These are phyloP conservation scores for Papilionanthe hybrid DNA, from an alignment of 116 monocot genomes.

Conservation along the genomic window DNA sequence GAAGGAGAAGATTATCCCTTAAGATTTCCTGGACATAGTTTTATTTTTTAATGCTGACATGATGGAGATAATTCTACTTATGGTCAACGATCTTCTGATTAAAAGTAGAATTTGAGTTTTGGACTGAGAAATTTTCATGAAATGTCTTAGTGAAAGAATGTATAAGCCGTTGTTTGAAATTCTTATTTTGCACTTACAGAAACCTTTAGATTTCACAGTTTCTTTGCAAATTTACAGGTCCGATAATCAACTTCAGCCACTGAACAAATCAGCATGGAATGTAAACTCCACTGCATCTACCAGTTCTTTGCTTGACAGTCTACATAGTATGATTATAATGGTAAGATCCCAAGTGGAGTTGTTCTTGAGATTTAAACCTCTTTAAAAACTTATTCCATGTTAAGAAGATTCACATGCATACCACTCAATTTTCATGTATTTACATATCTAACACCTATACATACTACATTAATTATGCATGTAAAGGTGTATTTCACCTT, in stretches of 20 bases:
- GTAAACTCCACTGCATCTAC: slow-evolving; percentile 46
- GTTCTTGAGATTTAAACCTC: slow-evolving; percentile 2
- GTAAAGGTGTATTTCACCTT: no score
- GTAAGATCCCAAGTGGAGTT: slow-evolving; percentile 14
- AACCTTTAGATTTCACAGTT: not conserved
- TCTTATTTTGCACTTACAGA: not conserved
- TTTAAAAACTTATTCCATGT: not conserved
- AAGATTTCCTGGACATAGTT: no score
- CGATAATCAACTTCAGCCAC: slow-evolving; percentile 36
- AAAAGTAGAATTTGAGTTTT: no score
- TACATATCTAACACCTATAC: no score
- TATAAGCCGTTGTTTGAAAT: not conserved
- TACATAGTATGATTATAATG: slow-evolving; percentile 29
- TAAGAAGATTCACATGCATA: no score
- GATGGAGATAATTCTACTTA: no score
- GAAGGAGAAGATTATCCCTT: no score
- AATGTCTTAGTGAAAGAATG: not conserved
- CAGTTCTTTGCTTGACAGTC: slow-evolving; percentile 53
- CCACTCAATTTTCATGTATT: no score
- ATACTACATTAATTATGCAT: no score
- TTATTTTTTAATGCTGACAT: no score
- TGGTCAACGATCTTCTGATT: no score
- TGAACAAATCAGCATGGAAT: slow-evolving; percentile 62
- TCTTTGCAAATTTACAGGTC: slow-evolving; percentile 39
- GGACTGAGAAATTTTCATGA: no score